Percentiles rank a stretch among this genome's conserved stretches.
phyloP scores from a whole-genome alignment of 2,329 filamentous ascomycete genomes.

The Diplocarpon mali region DNA sequence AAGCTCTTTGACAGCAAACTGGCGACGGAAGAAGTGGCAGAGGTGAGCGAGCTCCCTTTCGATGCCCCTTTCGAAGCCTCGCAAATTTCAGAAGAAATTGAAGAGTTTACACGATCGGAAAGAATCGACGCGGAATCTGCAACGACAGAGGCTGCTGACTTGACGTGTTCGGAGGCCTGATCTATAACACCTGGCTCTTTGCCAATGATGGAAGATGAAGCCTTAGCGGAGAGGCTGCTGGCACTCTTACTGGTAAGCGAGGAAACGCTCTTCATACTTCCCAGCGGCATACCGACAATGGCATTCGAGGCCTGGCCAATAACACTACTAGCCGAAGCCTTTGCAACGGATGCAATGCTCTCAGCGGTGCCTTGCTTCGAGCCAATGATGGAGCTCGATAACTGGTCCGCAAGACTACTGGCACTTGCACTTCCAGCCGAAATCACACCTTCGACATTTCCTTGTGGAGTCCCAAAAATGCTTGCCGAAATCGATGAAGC shows the following conservation, averaged over 20 bases:
- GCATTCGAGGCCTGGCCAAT: conserved; percentile 23
- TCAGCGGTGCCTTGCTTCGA: conserved; percentile 25
- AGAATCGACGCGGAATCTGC: conserved; percentile 19
- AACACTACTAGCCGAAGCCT: conserved; percentile 20
- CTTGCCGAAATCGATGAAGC: conserved; percentile 15
- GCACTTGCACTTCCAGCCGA: conserved; percentile 24
- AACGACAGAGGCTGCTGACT: conserved; percentile 19
- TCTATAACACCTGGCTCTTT: conserved; percentile 18
- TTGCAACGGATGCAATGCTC: conserved; percentile 27
- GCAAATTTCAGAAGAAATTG: conserved; percentile 15
- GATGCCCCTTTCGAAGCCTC: conserved; percentile 13
- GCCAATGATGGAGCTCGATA: conserved; percentile 21
- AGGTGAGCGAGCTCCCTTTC: conserved; percentile 17
- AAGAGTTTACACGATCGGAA: conserved; percentile 14
- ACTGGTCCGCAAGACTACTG: conserved; percentile 21
- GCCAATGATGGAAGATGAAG: conserved; percentile 19
- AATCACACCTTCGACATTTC: conserved; percentile 26
- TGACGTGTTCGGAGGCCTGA: conserved; percentile 23
- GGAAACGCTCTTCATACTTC: conserved; percentile 20
- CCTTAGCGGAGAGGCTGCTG: conserved; percentile 18
- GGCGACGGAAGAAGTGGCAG: conserved; percentile 25
- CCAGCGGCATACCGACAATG: conserved; percentile 20
- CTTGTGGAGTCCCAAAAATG: conserved; percentile 20
- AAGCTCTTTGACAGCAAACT: conserved; percentile 27
- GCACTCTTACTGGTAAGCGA: conserved; percentile 17